phyloP scores from a whole-genome alignment of 805 yeast genomes.

The Candida sithepensis region DNA sequence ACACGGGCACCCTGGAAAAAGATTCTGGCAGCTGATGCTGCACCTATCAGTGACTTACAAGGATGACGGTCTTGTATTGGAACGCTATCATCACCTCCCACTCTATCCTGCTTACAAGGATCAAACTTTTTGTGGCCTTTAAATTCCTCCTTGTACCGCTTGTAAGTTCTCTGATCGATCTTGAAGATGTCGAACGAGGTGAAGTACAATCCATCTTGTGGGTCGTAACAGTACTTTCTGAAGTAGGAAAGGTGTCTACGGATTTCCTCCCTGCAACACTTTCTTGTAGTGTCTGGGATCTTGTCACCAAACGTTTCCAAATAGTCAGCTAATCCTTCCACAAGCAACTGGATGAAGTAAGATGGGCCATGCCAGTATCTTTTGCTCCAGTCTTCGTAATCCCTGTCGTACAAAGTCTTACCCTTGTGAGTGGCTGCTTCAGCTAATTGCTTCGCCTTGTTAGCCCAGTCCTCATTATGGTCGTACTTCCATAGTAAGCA shows the following conservation, averaged over 20 bases:
- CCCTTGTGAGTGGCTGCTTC: conserved; percentile 55
- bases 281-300: conserved; percentile 34
- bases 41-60: conserved; percentile 48
- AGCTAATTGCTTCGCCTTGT: conserved; percentile 47
- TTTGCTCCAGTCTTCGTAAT: conserved; percentile 44
- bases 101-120: conserved; percentile 52
- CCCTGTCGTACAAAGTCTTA: conserved; percentile 59
- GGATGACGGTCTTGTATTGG: conserved; percentile 29
- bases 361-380: conserved; percentile 68
- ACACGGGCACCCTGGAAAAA: conserved; percentile 67
- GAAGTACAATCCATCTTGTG: conserved; percentile 55
- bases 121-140: conserved; percentile 51
- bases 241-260: conserved; percentile 54
- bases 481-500: conserved; percentile 48
- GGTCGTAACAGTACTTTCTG: conserved; percentile 54
- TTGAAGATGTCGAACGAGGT: conserved; percentile 56
- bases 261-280: conserved; percentile 37
- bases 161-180: conserved; percentile 46
- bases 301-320: conserved; percentile 43
- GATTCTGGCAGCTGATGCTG: conserved; percentile 64
- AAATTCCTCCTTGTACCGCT: conserved; percentile 48
- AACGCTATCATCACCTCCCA: conserved; percentile 36
- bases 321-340: conserved; percentile 69
- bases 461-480: conserved; percentile 45
- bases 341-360: conserved; percentile 58